Evolutionary conservation across 2,329 filamentous ascomycete species (phyloP), one percentile per base, ranked within the genome.

Genomic region (Fusarium praegraminearum): DNA sequence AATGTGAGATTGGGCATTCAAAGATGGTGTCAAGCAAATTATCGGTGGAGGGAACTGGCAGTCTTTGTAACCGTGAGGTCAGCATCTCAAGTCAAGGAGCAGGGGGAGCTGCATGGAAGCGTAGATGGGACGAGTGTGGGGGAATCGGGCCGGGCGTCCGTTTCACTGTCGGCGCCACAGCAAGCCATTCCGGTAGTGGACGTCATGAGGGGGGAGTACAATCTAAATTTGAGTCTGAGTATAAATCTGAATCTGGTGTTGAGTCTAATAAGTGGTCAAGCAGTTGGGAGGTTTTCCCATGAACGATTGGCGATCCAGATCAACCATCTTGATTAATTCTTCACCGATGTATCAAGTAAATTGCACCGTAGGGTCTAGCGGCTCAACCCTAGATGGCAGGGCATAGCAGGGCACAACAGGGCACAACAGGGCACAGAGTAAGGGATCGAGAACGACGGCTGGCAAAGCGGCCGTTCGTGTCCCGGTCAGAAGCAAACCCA

Each of bases 91-190:
- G 24, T 52, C 24, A 46, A 49, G 26, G 20, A 38, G 22, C n/a
- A n/a, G 57, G 60, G 50, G 53, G 47, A 53, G 51, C 30, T 62
- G 60, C 60, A 69, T 47, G 64, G 64, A 51, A 68, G 63, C 41
- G 58, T 45, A 43, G 57, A 56, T 65, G 65, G 57, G 61, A 56
- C 36, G 69, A 73, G 67, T 75, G 73, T 71, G 69, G 69, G 73
- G 71, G 71, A 75, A 72, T 75, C 73, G 73, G 73, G 44, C 73
- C 73, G 73, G 60, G 35, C 57, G 49, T 52, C 73, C 73, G 73
- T 64, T 57, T 49, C 32, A 43, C 45, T 63, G 45, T 67, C 73
- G 73, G 73, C 71, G 69, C 73, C 71, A 75, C 73, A 67, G 38
- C 51, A 61, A 47, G 41, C 55, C 50, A 62, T 72, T 73, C 73